Evolutionary conservation across 768 basidiomycete species (phyloP).

Genomic region (Boletus fagicola): DNA sequence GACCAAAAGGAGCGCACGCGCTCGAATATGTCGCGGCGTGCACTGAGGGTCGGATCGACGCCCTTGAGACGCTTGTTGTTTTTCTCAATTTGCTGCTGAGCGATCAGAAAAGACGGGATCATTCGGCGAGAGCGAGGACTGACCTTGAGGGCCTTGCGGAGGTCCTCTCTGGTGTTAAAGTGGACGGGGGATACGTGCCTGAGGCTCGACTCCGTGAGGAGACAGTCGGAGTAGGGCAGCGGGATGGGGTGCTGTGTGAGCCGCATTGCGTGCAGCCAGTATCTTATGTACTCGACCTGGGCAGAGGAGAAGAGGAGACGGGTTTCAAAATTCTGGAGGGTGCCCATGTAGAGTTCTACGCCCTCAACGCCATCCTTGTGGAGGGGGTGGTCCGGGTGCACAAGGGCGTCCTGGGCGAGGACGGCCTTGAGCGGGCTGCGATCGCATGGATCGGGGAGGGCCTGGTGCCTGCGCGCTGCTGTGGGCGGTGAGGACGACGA

Average conservation of each 20-base stretch:
- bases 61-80: constrained; percentile 77
- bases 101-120: background rate
- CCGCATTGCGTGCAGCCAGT: constrained; percentile 76
- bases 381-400: constrained; percentile 71
- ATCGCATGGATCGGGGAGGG: constrained; percentile 58
- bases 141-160: constrained; percentile 64
- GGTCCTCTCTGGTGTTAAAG: constrained; percentile 51
- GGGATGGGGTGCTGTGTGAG: constrained; percentile 65
- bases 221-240: constrained; percentile 75
- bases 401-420: constrained; percentile 68
- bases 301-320: constrained; percentile 81
- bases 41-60: constrained; percentile 49
- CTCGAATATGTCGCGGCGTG: constrained; percentile 66
- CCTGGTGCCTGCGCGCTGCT: constrained; percentile 46
- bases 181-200: constrained; percentile 55
- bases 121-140: background rate
- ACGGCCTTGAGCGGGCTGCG: constrained; percentile 64
- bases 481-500: constrained; percentile 1
- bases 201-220: constrained; percentile 59
- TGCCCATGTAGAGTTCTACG: constrained; percentile 73
- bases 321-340: constrained; percentile 66
- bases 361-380: constrained; percentile 62
- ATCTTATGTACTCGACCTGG: constrained; percentile 81
- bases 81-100: constrained; percentile 67
- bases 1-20: constrained; percentile 62